Base-by-base conservation (phyloP, 2,329 filamentous ascomycete species). In the Xylaria hypoxylon region DNA sequence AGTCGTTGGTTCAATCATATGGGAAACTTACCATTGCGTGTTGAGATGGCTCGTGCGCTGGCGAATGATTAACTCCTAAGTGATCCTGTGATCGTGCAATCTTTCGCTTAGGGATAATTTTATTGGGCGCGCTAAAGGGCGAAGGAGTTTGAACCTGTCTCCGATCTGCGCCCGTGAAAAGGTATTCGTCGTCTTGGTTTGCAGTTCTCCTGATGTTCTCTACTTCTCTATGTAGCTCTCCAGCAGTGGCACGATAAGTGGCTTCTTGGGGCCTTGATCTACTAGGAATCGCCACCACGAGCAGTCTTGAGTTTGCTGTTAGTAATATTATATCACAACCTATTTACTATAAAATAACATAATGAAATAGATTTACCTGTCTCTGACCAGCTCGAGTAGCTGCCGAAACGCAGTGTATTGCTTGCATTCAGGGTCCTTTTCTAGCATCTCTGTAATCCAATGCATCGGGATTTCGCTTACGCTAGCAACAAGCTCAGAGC, bases 381-480 rank as follows among this genome's bases (percentile, higher is more conserved):
- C 59, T 35, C 38, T 45, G 1, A 68, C 55, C n/a, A 68, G 11
- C 26, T 56, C 35, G 2, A 68, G 55, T 28, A 68, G 26, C 1
- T 68, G 50, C 15, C 56, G 31, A 33, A 64, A 22, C 2, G 62
- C 62, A 8, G 62, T 59, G 10, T n/a, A 28, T 42, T 13, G 17
- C 17, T 35, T 38, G 56, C 40, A 59, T 42, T 64, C 67, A 1
- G 67, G 67, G 22, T 68, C 63, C 13, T 67, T 60, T 19, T 52
- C 24, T 48, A 66, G 44, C 15, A 68, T 68, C 15, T 67, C 31
- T 15, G 26, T 28, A 8, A 68, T 68, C 59, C 67, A 68, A n/a
- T 61, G 33, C 8, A 3, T 42, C 26, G 45, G 59, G 2, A 53
- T 64, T 1, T 64, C 42, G 55, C 56, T 67, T n/a, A 67, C 64